Evolutionary conservation across 345 rosid species (phyloP).

Genomic region (Aegle marmelos): DNA sequence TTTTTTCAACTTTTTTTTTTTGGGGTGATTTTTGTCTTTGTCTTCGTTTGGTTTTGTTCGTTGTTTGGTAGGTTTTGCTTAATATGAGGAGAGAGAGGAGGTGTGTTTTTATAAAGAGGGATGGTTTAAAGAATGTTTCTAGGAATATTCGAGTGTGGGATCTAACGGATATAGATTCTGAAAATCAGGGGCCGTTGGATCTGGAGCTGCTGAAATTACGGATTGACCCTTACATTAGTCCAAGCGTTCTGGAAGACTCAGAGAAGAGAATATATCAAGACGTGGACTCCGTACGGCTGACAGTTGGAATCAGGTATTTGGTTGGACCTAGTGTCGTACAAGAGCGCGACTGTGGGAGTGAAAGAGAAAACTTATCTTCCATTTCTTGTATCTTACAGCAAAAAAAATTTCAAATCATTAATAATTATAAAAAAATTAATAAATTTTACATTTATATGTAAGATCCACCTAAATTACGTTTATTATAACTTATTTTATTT

Average conservation of each 20-base stretch:
- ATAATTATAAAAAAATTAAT: no score
- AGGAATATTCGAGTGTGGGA: slow-evolving; percentile 31
- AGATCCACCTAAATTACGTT: no score
- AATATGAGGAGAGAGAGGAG: neutral
- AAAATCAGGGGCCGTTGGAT: slow-evolving; percentile 14
- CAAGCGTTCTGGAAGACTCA: no score
- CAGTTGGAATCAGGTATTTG: neutral
- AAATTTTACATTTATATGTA: no score
- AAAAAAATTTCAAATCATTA: no score
- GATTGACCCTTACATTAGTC: neutral
- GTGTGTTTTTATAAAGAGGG: neutral
- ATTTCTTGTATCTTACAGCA: no score
- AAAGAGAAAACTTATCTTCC: no score
- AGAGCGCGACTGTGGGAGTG: neutral
- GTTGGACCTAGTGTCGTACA: neutral
- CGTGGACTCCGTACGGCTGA: slow-evolving; percentile 20
- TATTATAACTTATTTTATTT: no score
- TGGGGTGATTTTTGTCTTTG: neutral
- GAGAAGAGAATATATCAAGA: no score
- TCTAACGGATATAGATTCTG: slow-evolving; percentile 14
- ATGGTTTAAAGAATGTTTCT: slow-evolving; percentile 13
- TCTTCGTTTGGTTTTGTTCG: neutral
- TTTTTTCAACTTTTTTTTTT: neutral
- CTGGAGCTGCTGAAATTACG: neutral
- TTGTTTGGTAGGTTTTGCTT: neutral